These are phyloP conservation scores for Chaetomium sp. DNA, from an alignment of 2,329 filamentous ascomycete genomes.

Conservation along the genomic window DNA sequence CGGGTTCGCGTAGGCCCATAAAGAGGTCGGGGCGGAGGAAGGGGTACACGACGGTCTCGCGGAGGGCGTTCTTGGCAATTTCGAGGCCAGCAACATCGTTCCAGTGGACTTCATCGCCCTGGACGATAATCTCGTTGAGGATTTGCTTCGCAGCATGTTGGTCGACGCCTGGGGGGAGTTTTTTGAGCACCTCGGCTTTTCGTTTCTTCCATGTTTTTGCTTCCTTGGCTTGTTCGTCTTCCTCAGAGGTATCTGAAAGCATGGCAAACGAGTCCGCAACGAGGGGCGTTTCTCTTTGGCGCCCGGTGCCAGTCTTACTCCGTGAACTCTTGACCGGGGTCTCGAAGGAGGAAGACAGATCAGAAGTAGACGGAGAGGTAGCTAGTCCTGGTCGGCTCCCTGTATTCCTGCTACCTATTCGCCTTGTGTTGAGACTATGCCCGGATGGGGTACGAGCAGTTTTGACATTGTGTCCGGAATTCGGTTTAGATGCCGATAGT, in stretches of 20 bases:
- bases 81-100: slow-evolving; percentile 86
- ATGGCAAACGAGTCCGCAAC: slow-evolving; percentile 33
- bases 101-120: slow-evolving; percentile 94
- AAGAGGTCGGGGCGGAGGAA: slow-evolving; percentile 94
- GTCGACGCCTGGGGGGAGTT: slow-evolving; percentile 76
- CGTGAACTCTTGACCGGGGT: slow-evolving; percentile 14
- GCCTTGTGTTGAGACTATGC: slow-evolving; percentile 4
- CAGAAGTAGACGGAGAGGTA: slow-evolving; percentile 15
- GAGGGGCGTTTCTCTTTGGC: slow-evolving; percentile 21
- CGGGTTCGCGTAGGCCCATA: slow-evolving; percentile 89
- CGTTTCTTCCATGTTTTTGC: slow-evolving; percentile 54
- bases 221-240: slow-evolving; percentile 34
- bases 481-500: slow-evolving; percentile 4
- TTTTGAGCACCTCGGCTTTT: slow-evolving; percentile 62
- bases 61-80: slow-evolving; percentile 81
- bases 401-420: slow-evolving; percentile 4
- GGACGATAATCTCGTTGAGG: slow-evolving; percentile 89
- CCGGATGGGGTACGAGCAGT: slow-evolving; percentile 5
- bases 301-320: slow-evolving; percentile 28
- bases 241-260: slow-evolving; percentile 37
- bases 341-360: slow-evolving; percentile 18
- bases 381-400: slow-evolving; percentile 1
- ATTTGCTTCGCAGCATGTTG: slow-evolving; percentile 80
- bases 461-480: slow-evolving; percentile 9
- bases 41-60: slow-evolving; percentile 94